Conservation (phyloP, 768 basidiomycete species). For the Boletus sp. region DNA sequence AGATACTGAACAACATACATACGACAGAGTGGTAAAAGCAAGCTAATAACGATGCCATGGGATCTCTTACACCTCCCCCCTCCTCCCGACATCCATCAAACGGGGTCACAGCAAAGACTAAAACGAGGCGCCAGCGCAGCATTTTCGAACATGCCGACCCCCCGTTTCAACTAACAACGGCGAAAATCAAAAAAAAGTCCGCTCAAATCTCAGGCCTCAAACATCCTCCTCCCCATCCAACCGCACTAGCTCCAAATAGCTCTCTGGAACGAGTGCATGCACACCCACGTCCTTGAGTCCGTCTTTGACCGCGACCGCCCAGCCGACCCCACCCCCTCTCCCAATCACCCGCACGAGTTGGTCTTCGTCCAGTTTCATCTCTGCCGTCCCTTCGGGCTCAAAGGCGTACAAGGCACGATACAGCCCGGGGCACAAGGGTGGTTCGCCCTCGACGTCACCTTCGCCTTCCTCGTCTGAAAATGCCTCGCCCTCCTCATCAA, state of each 20-base stretch:
- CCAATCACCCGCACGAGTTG: constrained; percentile 73
- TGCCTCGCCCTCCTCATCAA: constrained; percentile 35
- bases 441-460: constrained; percentile 24
- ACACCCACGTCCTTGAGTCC: constrained; percentile 34
- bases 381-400: constrained; percentile 74
- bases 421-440: constrained; percentile 57
- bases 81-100: not conserved
- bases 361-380: constrained; percentile 78
- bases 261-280: constrained; percentile 77
- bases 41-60: not conserved
- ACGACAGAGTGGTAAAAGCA: constrained; percentile 17
- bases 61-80: not conserved
- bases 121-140: constrained; percentile 13
- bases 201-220: constrained; percentile 1
- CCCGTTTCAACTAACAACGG: too few species aligned
- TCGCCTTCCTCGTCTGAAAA: constrained; percentile 19
- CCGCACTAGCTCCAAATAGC: constrained; percentile 62
- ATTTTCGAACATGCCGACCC: not conserved
- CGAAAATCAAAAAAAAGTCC: not conserved
- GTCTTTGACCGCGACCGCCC: constrained; percentile 65
- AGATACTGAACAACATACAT: constrained; percentile 16
- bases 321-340: constrained; percentile 73
- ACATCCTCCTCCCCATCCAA: constrained; percentile 26
- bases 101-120: not conserved
- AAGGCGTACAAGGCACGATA: constrained; percentile 80